Evolutionary conservation across 371 early-diverging fungal species (phyloP).

Genomic region (Parasitella parasitica): DNA sequence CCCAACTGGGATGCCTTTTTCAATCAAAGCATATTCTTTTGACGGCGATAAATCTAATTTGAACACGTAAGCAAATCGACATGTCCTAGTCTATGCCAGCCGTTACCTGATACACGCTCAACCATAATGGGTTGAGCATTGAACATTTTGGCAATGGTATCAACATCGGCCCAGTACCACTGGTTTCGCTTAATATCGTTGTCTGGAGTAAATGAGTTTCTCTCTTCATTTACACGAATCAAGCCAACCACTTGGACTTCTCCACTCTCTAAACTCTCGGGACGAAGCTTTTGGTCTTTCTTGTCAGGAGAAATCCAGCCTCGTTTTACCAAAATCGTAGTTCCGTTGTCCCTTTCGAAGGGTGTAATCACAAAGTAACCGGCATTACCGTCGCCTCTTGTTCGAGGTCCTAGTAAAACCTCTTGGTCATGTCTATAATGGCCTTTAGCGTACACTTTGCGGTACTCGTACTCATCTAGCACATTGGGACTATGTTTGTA

Average conservation of each 20-base stretch:
- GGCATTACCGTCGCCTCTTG: slow-evolving; percentile 68
- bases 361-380: slow-evolving; percentile 88
- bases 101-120: slow-evolving; percentile 68
- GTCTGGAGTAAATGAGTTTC: slow-evolving; percentile 68
- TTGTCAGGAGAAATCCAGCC: slow-evolving; percentile 86
- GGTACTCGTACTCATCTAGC: slow-evolving; percentile 70
- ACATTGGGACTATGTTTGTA: slow-evolving; percentile 47
- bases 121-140: slow-evolving; percentile 71
- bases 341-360: slow-evolving; percentile 74
- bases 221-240: slow-evolving; percentile 61
- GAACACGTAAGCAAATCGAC: no score
- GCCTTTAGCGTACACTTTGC: slow-evolving; percentile 70
- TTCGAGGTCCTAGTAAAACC: slow-evolving; percentile 79
- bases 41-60: slow-evolving; percentile 40
- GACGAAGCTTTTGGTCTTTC: slow-evolving; percentile 56
- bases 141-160: slow-evolving; percentile 68
- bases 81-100: no score
- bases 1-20: slow-evolving; percentile 72
- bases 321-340: slow-evolving; percentile 78
- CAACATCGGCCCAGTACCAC: slow-evolving; percentile 86
- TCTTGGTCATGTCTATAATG: slow-evolving; percentile 73
- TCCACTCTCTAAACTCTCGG: slow-evolving; percentile 56
- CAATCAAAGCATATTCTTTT: slow-evolving; percentile 49
- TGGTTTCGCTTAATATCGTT: slow-evolving; percentile 65
- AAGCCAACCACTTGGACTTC: slow-evolving; percentile 64